Base-by-base conservation (phyloP, 768 basidiomycete species). In the Leucocoprinus leucothites region DNA sequence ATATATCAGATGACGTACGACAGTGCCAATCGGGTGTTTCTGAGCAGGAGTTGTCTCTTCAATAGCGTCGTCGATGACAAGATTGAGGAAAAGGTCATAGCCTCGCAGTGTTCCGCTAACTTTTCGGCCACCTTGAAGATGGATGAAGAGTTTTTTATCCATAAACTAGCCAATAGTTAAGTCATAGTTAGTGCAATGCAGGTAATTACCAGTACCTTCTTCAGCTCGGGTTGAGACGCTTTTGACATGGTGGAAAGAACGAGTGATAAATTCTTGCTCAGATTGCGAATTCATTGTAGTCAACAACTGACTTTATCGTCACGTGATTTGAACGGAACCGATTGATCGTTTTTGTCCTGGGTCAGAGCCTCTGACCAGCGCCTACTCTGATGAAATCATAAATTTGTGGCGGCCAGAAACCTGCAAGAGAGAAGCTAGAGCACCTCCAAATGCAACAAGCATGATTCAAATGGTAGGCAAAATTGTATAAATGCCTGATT, bases 11-110 rank as follows among this genome's bases (percentile, higher is more conserved):
- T 34, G 31, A 13, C 92, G 64, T 69, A 98, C 96, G 49, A 97
- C 89, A 49, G 92, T 95, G 22, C 95, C 95, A 63, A 94, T 87
- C 22, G 89, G 87, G 63, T 89, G 85, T 69, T 93, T 94, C 74
- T 94, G 89, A 3, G 89, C 94, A 13, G 91, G 88, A 3, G 84
- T 86, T 0, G 86, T 85, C 76, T 98, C 97, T 72, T 99, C 97
- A 63, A 87, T 69, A 9, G 93, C 91, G 66, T 98, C 92, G 70
- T 98, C 97, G 69, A 99, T 85, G 61, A 98, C 97, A 36, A 99
- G 81, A 71, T 99, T 99, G 68, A 99, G 76, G 79, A 99, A 99
- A 60, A 99, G 88, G 78, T 99, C 97, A 71, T 97, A 99, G 50
- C 97, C 97, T 59, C 97, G 87, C 48, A 99, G 75, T 13, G 85